Evolutionary conservation across 139 green algal genomes (phyloP), one percentile per base, ranked within the genome.

Genomic region (Auxenochlorella pyrenoidosa): DNA sequence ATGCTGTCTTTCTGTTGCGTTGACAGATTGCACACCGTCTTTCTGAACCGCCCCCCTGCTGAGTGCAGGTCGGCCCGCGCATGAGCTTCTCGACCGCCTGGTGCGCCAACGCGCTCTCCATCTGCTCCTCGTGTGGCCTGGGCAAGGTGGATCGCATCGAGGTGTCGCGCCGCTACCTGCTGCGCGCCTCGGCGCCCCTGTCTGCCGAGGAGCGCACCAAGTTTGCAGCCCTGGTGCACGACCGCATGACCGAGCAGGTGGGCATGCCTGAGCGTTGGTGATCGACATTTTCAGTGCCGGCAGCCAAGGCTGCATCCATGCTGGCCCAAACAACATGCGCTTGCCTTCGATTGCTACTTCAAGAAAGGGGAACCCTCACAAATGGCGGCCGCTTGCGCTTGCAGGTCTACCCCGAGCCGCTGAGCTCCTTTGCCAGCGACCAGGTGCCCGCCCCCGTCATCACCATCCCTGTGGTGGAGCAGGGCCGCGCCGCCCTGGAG

Each of bases 191-290:
- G 15, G 72, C 87, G 2, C 83, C 89, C 10, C 54, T 95, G 26
- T 87, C 86, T 59, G 54, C 73, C 22, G 84, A 86, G 38, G 78
- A 92, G 58, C 54, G 38, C 30, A 60, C 82, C 18, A 75, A 76
- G 12, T 97, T 96, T 93, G 92, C 94, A 3, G 86, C 90, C 6
- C 86, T 96, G 83, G 95, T 99, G 86, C 97, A 98, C 89, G 97
- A 99, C 89, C 95, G 97, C 83, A 99, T 99, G 97, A 99, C 97
- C 41, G 97, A 99, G 95, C 93, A 98, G 94, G 83, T 81, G 82
- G 30, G 82, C 21, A 10, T 30, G 47, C 8, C 2, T 10, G 47
- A 6, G 47, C 47, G 47, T 10, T 54, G n/a, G n/a, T n/a, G n/a
- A n/a, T n/a, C n/a, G n/a, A n/a, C n/a, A n/a, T n/a, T n/a, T n/a